Evolutionary conservation across 495 filamentous ascomycete species (phyloP).

Genomic region (Amorphotheca resinae): DNA sequence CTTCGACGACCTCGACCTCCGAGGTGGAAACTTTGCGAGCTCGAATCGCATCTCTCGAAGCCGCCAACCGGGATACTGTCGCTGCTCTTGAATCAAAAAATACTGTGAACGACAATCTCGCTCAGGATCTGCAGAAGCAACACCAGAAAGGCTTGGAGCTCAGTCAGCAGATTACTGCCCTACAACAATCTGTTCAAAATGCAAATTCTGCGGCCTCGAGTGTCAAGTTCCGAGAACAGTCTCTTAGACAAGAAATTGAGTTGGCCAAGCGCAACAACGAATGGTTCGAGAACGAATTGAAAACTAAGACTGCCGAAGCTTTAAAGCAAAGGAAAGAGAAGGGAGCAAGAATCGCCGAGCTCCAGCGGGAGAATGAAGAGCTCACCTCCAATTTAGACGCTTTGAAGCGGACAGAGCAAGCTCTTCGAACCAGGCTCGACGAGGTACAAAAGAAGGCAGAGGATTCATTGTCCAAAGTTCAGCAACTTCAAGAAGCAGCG

Average conservation of each 20-base stretch:
- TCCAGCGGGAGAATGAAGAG: slow-evolving; percentile 83
- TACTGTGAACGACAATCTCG: slow-evolving; percentile 69
- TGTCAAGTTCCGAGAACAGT: slow-evolving; percentile 78
- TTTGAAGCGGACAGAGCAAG: slow-evolving; percentile 64
- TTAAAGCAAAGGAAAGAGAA: slow-evolving; percentile 94
- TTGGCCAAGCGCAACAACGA: slow-evolving; percentile 78
- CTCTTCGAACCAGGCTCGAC: slow-evolving; percentile 64
- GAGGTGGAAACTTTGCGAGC: slow-evolving; percentile 64
- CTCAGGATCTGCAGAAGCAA: slow-evolving; percentile 71
- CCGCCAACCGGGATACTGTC: slow-evolving; percentile 80
- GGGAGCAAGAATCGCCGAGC: slow-evolving; percentile 66
- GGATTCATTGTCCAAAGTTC: slow-evolving; percentile 64
- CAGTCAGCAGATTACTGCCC: slow-evolving; percentile 60
- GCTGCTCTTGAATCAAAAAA: slow-evolving; percentile 82
- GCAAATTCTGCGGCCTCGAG: slow-evolving; percentile 64
- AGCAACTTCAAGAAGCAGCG: slow-evolving; percentile 72
- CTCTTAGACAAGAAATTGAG: slow-evolving; percentile 77
- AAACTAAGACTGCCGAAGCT: slow-evolving; percentile 73
- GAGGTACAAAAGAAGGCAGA: slow-evolving; percentile 80
- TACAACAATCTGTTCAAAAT: slow-evolving; percentile 72
- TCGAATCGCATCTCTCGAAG: slow-evolving; percentile 74
- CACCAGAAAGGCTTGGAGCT: slow-evolving; percentile 80
- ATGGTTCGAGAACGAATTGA: slow-evolving; percentile 80
- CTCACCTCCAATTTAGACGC: slow-evolving; percentile 60
- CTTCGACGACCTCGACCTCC: slow-evolving; percentile 59